A percentile compares a stretch with the other conserved stretches of the same genome.
Evolutionary conservation across 108 stramenopile species (phyloP).

Genomic region (Pseudonitzschia pungens): DNA sequence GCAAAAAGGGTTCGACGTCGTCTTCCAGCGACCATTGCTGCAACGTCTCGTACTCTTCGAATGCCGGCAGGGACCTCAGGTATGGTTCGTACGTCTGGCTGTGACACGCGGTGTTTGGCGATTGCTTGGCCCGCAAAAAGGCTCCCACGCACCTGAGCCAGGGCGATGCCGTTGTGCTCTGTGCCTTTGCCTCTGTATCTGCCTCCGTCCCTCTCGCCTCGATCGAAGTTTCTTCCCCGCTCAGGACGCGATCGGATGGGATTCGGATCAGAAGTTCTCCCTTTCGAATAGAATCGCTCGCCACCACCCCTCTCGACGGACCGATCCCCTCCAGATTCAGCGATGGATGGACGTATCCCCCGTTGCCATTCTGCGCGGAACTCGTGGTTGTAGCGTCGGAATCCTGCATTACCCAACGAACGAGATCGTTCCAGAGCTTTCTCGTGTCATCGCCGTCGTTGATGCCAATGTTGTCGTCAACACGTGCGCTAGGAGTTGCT

Average conservation of each 20-base stretch:
- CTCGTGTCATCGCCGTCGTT: background rate
- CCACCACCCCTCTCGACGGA: conserved; percentile 57
- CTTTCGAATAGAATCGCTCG: conserved; percentile 42
- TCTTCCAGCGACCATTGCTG: conserved; percentile 54
- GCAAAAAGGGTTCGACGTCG: conserved; percentile 49
- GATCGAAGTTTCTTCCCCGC: conserved; percentile 38
- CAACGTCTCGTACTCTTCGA: conserved; percentile 61
- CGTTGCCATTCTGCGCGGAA: too few species aligned
- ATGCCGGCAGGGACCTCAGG: conserved; percentile 59
- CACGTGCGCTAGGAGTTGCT: too few species aligned
- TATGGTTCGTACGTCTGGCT: conserved; percentile 32
- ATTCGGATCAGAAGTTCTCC: conserved; percentile 73
- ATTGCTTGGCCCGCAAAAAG: conserved; percentile 23
- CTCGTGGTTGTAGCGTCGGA: background rate
- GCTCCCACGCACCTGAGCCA: conserved; percentile 74
- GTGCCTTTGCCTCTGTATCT: background rate
- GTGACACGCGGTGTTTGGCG: background rate
- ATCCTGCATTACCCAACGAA: background rate
- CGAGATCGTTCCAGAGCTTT: conserved; percentile 4
- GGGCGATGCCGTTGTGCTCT: conserved; percentile 40
- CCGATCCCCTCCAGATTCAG: conserved; percentile 10
- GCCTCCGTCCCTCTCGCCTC: conserved; percentile 26
- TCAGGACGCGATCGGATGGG: conserved; percentile 46
- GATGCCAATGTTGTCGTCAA: background rate
- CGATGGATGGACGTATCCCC: conserved; percentile 35